Base-by-base conservation (phyloP, 2,329 filamentous ascomycete species). In the Amylocarpus encephaloides region DNA sequence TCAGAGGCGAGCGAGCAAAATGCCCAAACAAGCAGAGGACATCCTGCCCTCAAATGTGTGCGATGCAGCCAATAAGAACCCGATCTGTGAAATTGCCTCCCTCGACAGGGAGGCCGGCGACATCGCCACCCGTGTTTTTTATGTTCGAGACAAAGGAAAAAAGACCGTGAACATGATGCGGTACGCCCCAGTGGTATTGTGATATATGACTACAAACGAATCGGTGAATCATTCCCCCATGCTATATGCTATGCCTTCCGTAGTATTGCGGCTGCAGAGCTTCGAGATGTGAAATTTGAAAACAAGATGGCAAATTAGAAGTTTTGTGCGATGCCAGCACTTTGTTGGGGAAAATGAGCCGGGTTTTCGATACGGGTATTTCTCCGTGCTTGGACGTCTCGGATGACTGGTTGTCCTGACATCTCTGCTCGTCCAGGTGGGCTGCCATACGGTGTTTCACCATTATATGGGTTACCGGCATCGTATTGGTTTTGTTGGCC, bases 291-390 rank as follows among this genome's bases (percentile, higher is more conserved):
- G 48, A 58, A 45, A 55, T 57, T 58, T 55, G 12, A 26, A 44
- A 41, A 49, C 36, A 35, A 26, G 43, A 54, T 44, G 35, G 43
- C 33, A 29, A 45, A 51, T 60, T 80, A 97, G 64, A 98, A 98
- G 70, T 98, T 98, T 71, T 97, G 93, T 30, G 93, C 88, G 63
- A 98, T 96, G 52, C 93, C 93, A 35, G 88, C 88, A 62, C 88
- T 95, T 73, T 95, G 90, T 65, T 94, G 88, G 10, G 92, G 91
- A 63, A 88, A 94, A 55, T 93, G 87, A 40, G 87, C 81, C 2
- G 89, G 85, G 66, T 86, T 95, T 72, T 97, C 91, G 64, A 98
- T 97, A 55, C 91, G 82, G 11, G 93, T 96, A 71, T 96, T 96
- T 58, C 93, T 82, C 60, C 93, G 78, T 26, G 93, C 93, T 56